These are phyloP conservation scores for Solanum bulbocastanum DNA, from an alignment of 257 asterid genomes.

Conservation along the genomic window DNA sequence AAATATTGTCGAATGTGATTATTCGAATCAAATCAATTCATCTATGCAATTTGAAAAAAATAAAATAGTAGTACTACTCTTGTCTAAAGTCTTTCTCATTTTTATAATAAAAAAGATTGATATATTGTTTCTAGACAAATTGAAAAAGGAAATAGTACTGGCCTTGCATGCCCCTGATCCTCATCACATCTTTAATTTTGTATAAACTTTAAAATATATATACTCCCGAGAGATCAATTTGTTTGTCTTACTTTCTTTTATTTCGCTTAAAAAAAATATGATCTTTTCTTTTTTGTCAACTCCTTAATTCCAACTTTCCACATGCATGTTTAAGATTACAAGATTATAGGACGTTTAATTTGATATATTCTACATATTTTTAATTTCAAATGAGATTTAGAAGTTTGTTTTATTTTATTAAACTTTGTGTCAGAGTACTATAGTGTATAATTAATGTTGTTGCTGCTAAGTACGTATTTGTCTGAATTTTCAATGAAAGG, in stretches of 20 bases:
- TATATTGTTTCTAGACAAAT: background rate
- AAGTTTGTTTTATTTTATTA: too few species aligned
- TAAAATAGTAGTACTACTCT: background rate
- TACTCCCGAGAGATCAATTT: too few species aligned
- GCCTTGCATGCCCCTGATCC: background rate
- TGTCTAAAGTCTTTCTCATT: background rate
- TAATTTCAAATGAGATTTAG: too few species aligned
- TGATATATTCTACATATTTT: too few species aligned
- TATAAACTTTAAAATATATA: background rate
- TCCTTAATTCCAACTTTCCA: too few species aligned
- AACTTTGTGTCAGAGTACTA: background rate
- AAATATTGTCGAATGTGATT: background rate
- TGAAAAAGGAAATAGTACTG: background rate
- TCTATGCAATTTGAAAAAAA: background rate
- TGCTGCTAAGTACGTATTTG: background rate
- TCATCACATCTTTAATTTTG: background rate
- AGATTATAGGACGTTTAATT: too few species aligned
- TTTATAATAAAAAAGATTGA: background rate
- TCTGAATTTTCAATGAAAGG: too few species aligned
- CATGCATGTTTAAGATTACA: accelerated
- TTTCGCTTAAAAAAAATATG: too few species aligned
- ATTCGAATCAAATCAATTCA: background rate
- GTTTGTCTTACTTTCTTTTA: too few species aligned
- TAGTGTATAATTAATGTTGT: too few species aligned
- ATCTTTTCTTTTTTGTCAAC: too few species aligned